Evolutionary conservation across 306 rosid species (phyloP).

Genomic region (Prunus persica): DNA sequence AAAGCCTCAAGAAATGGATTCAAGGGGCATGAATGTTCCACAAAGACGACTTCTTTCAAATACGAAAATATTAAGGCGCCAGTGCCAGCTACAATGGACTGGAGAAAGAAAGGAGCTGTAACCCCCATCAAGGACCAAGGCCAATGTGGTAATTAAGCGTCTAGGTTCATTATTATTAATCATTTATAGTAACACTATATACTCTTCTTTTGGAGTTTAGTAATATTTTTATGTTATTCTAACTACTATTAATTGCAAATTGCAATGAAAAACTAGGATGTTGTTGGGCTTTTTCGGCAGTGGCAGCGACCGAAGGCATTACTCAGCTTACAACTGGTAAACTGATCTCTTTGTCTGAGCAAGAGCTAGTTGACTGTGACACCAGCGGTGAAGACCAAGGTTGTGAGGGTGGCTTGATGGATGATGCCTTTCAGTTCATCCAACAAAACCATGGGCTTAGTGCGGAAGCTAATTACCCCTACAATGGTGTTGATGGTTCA

Average conservation of each 20-base stretch:
- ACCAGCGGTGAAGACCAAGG: conserved; percentile 36
- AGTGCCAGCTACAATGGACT: conserved; percentile 27
- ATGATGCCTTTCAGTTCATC: conserved; percentile 44
- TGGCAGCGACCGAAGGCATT: conserved; percentile 44
- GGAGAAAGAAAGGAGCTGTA: conserved; percentile 39
- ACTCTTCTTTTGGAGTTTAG: neutral
- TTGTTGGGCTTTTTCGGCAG: conserved; percentile 47
- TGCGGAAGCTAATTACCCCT: conserved; percentile 33
- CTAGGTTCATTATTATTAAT: neutral
- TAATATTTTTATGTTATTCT: neutral
- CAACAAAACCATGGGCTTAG: conserved; percentile 29
- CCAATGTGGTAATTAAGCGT: conserved; percentile 15
- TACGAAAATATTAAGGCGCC: conserved; percentile 23
- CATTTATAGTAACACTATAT: neutral
- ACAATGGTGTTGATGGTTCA: conserved; percentile 25
- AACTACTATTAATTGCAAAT: neutral
- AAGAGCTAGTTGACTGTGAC: conserved; percentile 56
- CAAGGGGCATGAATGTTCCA: conserved; percentile 46
- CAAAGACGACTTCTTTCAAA: conserved; percentile 32
- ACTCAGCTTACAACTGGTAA: conserved; percentile 23
- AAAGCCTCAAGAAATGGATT: conserved; percentile 33
- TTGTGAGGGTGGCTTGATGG: conserved; percentile 43
- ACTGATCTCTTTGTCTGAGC: conserved; percentile 38
- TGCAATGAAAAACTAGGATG: conserved; percentile 7
- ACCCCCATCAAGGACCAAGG: conserved; percentile 49